Conservation (phyloP, 768 basidiomycete species). For the Gautieria morchelliformis region DNA sequence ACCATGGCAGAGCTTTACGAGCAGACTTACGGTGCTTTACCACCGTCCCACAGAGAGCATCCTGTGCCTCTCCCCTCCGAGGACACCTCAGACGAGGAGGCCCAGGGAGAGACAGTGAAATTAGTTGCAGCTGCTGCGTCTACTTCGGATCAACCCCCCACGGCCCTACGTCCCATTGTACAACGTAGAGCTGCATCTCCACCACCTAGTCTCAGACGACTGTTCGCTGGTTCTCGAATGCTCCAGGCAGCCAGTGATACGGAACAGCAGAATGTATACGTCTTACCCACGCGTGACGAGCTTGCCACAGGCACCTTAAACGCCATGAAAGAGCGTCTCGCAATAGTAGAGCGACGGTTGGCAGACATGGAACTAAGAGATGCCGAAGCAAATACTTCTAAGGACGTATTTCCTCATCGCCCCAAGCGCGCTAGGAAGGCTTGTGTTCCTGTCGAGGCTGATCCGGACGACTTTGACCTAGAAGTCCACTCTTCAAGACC, state of each 20-base stretch:
- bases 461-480: background rate
- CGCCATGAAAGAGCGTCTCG: background rate
- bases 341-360: background rate
- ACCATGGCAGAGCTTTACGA: slow-evolving; percentile 2
- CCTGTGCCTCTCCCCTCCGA: background rate
- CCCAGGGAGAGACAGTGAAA: background rate
- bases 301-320: background rate
- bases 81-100: background rate
- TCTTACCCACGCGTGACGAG: background rate
- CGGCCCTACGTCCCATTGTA: background rate
- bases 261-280: background rate
- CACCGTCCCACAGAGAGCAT: background rate
- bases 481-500: background rate
- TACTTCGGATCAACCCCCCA: background rate
- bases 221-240: background rate
- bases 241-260: background rate
- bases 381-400: background rate
- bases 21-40: background rate
- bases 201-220: background rate
- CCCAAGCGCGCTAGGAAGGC: background rate
- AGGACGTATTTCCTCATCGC: background rate
- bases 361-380: background rate
- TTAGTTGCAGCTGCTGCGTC: background rate
- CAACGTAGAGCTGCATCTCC: background rate
- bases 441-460: background rate